Evolutionary conservation across 1,284 basidiomycete genomes (phyloP).

Genomic region (Phlebopus sp.): DNA sequence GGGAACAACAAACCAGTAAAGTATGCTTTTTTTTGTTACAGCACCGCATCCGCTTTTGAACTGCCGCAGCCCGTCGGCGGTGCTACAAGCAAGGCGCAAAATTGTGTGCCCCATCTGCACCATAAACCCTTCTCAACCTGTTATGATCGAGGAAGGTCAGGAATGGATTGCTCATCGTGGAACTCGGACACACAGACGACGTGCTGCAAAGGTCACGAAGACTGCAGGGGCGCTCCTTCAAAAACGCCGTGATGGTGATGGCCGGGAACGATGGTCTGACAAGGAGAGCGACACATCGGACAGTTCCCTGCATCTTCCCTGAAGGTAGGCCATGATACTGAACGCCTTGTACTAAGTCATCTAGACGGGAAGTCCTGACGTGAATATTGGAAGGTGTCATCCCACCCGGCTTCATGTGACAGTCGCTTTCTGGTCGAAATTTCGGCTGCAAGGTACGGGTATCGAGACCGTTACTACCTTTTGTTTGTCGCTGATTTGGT

Average conservation of each 20-base stretch:
- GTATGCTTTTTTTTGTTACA: slow-evolving; percentile 37
- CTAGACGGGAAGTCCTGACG: too few relatives aligned
- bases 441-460: too few relatives aligned
- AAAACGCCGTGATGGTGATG: not conserved
- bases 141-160: slow-evolving; percentile 70
- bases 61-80: slow-evolving; percentile 41
- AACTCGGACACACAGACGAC: slow-evolving; percentile 56
- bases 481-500: too few relatives aligned
- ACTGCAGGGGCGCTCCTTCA: slow-evolving; percentile 1
- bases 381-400: too few relatives aligned
- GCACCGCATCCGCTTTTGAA: slow-evolving; percentile 3
- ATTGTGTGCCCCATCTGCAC: slow-evolving; percentile 73
- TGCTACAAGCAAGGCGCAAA: slow-evolving; percentile 58
- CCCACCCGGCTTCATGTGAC: too few relatives aligned
- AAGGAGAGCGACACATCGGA: slow-evolving; percentile 1
- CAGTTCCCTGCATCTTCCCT: slow-evolving; percentile 1
- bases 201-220: slow-evolving; percentile 17
- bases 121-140: slow-evolving; percentile 54
- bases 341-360: too few relatives aligned
- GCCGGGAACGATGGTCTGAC: slow-evolving; percentile 4
- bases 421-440: too few relatives aligned
- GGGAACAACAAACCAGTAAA: slow-evolving; percentile 47
- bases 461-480: too few relatives aligned
- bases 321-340: not conserved
- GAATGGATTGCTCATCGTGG: slow-evolving; percentile 66